Base-by-base conservation (phyloP, 495 filamentous ascomycete genomes). In the Aspergillus diversus region DNA sequence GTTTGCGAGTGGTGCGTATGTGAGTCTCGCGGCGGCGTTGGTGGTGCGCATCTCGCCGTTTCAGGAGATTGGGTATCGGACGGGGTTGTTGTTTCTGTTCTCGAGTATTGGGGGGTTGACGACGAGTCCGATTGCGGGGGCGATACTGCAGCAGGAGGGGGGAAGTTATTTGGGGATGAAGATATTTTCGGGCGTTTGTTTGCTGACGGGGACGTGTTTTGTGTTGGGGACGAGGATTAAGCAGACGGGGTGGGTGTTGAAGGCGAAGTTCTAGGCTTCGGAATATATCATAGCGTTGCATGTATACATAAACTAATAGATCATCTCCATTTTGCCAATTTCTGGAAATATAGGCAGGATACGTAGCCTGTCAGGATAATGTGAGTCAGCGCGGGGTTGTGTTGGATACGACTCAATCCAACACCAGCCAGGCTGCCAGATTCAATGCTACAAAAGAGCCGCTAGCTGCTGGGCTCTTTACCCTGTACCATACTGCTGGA, bases 71-170 rank as follows among this genome's bases (percentile, higher is more conserved):
- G 74, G 74, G 0, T 67, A 68, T 16, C 66, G 74, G 11, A 69
- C 55, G 4, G 74, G 74, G 0, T 39, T 70, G 11, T 11, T 69
- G 0, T 66, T 70, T 32, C 31, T 70, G 15, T 65, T 67, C 13
- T 61, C 64, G 3, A 65, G 68, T 3, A 39, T 75, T 15, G 66
- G 61, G 21, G 69, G 81, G 0, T 71, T 92, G 56, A 87, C 83
- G 0, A 86, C 85, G 7, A 84, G 78, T 39, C 90, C 90, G 2
- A 90, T 93, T 68, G 88, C 81, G 11, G 89, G 90, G 5, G 69
- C 69, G 0, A 71, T 79, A 17, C 55, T 74, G 7, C 31, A 50
- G 9, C 31, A 50, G 8, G 52, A 64, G 16, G 31, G 50, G n/a
- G 71, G 67, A 12, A 64, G 57, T 5, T 72, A 63, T 31, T 54